These are phyloP conservation scores for Oryza rufipogon DNA, from an alignment of 176 grass and related monocot species.

Conservation along the genomic window DNA sequence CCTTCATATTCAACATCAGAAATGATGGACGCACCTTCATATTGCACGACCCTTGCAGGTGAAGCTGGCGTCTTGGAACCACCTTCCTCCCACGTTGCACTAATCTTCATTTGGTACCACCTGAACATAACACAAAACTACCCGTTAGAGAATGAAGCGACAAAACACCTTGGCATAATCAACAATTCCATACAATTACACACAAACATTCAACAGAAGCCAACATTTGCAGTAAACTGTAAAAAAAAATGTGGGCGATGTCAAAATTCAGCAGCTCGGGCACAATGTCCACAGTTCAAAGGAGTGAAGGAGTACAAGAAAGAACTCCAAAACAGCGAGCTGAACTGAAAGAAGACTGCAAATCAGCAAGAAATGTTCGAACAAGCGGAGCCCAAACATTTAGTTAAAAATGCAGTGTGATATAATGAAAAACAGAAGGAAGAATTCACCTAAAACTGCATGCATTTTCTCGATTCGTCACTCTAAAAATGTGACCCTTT, in stretches of 20 bases:
- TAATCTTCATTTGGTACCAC: slow-evolving; percentile 97
- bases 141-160: slow-evolving; percentile 13
- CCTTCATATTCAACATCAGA: background rate
- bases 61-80: slow-evolving; percentile 56
- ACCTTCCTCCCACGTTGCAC: slow-evolving; percentile 76
- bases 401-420: background rate
- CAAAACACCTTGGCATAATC: background rate
- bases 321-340: background rate
- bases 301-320: background rate
- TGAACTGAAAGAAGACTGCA: background rate
- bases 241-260: background rate
- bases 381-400: slow-evolving; percentile 7
- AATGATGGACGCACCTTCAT: slow-evolving; percentile 65
- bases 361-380: background rate
- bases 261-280: background rate
- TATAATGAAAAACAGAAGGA: background rate
- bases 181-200: background rate
- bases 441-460: background rate
- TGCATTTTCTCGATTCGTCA: background rate
- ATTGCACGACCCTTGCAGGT: slow-evolving; percentile 92
- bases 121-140: slow-evolving; percentile 50
- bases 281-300: background rate
- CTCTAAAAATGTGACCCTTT: background rate
- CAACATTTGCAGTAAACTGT: background rate
- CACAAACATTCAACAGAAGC: background rate